Conservation (phyloP, 2,329 filamentous ascomycete genomes). For the Colletotrichum horii region DNA sequence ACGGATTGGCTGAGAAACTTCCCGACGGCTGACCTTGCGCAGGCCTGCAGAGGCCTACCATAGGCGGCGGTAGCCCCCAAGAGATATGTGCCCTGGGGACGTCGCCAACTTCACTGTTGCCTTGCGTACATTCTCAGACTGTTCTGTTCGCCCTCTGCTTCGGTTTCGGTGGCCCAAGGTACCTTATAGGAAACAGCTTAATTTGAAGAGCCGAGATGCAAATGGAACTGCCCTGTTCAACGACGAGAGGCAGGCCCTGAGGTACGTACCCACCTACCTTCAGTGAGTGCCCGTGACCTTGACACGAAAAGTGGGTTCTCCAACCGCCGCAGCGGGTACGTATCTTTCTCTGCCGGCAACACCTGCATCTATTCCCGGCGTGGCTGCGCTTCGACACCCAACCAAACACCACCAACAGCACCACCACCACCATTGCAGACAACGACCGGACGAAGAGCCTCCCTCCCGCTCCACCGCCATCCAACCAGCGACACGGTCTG, state of each 20-base stretch:
- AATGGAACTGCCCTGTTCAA: not conserved
- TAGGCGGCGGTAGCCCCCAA: not conserved
- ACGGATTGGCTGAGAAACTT: conserved; percentile 12
- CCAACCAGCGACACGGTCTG: not conserved
- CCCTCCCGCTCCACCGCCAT: not conserved
- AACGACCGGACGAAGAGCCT: not conserved
- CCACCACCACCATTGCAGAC: not conserved
- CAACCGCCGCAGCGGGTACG: not conserved
- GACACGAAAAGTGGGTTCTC: not conserved
- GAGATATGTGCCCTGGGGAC: not conserved
- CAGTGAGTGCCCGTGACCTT: not conserved
- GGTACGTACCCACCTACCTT: not conserved
- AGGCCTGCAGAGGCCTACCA: not conserved
- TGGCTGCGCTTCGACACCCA: conserved; percentile 19
- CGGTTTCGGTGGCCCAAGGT: not conserved
- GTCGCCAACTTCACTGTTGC: no score
- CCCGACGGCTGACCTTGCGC: not conserved
- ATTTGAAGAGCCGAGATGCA: not conserved
- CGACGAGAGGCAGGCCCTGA: not conserved
- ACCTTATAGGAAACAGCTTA: not conserved
- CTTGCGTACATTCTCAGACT: no score
- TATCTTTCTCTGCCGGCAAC: not conserved
- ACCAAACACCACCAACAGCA: not conserved
- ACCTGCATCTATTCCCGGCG: conserved; percentile 8
- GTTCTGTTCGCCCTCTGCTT: not conserved